These are phyloP conservation scores for Komagataella phaffii DNA, from an alignment of 805 yeast species.

Conservation along the genomic window DNA sequence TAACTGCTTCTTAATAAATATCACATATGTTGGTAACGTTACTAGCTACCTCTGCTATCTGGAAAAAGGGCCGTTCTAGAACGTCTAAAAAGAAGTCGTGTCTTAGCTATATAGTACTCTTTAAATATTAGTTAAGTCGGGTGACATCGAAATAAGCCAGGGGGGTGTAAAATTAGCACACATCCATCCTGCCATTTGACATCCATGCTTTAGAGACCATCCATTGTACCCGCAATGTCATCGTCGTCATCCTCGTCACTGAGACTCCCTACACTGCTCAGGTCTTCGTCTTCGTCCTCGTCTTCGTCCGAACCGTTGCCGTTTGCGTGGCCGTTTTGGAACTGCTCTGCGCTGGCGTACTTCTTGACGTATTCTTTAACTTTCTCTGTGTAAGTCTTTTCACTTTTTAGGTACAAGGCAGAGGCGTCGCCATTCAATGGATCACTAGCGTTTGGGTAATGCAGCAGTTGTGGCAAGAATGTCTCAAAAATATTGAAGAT, in stretches of 20 bases:
- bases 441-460: constrained; percentile 90
- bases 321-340: constrained; percentile 10
- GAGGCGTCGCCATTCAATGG: constrained; percentile 91
- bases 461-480: constrained; percentile 80
- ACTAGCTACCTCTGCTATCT: not conserved
- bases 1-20: too few relatives aligned
- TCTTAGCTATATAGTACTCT: not conserved
- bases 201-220: constrained; percentile 7
- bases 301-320: constrained; percentile 11
- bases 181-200: not conserved
- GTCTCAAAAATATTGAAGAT: constrained; percentile 82
- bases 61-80: not conserved
- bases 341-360: constrained; percentile 37
- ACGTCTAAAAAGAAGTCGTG: not conserved
- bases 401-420: constrained; percentile 58
- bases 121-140: not conserved
- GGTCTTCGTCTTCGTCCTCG: constrained; percentile 16
- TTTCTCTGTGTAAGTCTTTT: constrained; percentile 46
- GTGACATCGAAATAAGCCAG: not conserved
- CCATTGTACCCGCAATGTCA: constrained; percentile 21
- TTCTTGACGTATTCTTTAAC: constrained; percentile 63
- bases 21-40: too few relatives aligned
- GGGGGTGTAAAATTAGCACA: not conserved
- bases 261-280: constrained; percentile 13
- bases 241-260: constrained; percentile 11